phyloP scores from a whole-genome alignment of 257 asterid species.

The Penstemon davidsonii region DNA sequence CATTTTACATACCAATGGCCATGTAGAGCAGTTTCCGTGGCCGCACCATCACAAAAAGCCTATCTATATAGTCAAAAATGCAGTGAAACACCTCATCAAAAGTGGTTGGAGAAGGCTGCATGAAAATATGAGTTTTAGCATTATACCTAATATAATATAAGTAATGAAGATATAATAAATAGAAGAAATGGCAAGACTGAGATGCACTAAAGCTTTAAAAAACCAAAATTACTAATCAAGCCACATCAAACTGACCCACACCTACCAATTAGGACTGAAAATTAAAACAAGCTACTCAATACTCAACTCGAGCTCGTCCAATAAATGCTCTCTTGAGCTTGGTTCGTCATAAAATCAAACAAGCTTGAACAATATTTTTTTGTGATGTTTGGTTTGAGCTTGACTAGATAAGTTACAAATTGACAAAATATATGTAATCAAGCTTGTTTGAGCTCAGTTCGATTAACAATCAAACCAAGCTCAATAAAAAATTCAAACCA shows the following conservation, averaged over 20 bases:
- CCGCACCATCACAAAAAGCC: slow-evolving; percentile 92
- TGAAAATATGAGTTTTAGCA: slow-evolving; percentile 23
- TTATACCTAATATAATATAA: slow-evolving; percentile 14
- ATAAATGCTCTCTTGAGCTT: too few relatives aligned
- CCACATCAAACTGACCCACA: background rate
- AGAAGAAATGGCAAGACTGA: slow-evolving; percentile 5
- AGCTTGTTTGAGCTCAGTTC: too few relatives aligned
- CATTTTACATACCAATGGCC: slow-evolving; percentile 86
- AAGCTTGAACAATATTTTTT: too few relatives aligned
- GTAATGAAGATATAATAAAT: background rate
- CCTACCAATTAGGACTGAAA: background rate
- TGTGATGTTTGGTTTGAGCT: too few relatives aligned
- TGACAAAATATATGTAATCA: too few relatives aligned
- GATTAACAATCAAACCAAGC: too few relatives aligned
- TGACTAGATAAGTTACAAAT: too few relatives aligned
- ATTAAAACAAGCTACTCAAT: too few relatives aligned
- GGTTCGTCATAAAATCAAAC: too few relatives aligned
- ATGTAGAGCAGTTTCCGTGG: slow-evolving; percentile 86
- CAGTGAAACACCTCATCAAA: slow-evolving; percentile 93
- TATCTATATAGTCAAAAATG: slow-evolving; percentile 90
- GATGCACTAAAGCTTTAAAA: background rate
- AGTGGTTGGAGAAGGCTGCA: slow-evolving; percentile 95
- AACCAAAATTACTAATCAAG: slow-evolving; percentile 5
- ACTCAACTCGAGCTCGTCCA: too few relatives aligned
- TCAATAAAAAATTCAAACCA: too few relatives aligned